Percentiles rank a stretch among this genome's conserved stretches.
Conservation (phyloP, 164 flowering plant species). For the Pachysandra terminalis region DNA sequence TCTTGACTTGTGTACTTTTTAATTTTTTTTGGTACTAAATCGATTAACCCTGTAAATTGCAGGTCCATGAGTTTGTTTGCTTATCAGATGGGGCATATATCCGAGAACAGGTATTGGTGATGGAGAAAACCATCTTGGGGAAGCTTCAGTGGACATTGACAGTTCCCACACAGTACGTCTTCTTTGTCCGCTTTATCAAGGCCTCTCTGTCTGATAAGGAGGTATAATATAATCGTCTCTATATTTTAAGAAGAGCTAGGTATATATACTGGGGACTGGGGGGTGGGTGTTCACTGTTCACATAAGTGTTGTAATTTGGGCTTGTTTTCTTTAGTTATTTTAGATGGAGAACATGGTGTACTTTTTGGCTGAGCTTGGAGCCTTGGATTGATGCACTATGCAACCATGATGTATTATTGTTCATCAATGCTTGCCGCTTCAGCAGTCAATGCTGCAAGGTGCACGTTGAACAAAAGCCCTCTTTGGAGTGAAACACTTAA, state of each 20-base stretch:
- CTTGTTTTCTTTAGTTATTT: neutral
- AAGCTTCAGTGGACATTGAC: conserved; percentile 80
- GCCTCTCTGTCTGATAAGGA: conserved; percentile 56
- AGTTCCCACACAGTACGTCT: conserved; percentile 80
- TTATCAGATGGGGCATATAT: conserved; percentile 72
- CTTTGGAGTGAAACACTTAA: conserved; percentile 73
- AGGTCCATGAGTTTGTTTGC: conserved; percentile 80
- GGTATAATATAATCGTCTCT: no score
- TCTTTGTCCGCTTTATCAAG: conserved; percentile 82
- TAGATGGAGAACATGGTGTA: conserved; percentile 70
- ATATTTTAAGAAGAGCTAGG: no score
- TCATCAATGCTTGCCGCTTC: conserved; percentile 94
- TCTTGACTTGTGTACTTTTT: neutral
- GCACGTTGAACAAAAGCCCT: conserved; percentile 55
- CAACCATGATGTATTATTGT: conserved; percentile 33
- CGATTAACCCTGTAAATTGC: conserved; percentile 1
- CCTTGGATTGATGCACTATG: conserved; percentile 77
- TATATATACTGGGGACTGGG: no score
- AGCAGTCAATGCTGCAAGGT: conserved; percentile 80
- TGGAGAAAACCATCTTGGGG: conserved; percentile 77
- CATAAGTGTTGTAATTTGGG: no score
- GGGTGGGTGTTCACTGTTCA: no score
- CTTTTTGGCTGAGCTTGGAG: conserved; percentile 71
- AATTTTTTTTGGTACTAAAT: no score
- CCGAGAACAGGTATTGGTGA: conserved; percentile 51